Evolutionary conservation across 495 filamentous ascomycete genomes (phyloP).

Genomic region (Tetracladium marchalianum): DNA sequence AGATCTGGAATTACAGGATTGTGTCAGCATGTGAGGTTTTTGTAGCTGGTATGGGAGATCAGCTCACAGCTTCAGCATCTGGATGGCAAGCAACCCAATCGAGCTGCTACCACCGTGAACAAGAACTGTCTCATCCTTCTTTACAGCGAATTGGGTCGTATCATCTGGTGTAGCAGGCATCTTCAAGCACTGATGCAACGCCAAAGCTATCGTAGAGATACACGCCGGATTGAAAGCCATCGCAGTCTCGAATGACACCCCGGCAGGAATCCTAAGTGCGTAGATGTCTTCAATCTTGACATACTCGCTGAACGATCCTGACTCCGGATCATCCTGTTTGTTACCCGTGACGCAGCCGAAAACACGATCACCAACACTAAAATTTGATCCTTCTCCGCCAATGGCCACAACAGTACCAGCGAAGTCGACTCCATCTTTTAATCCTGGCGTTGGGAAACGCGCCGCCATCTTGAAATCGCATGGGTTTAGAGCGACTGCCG

Average conservation of each 20-base stretch:
- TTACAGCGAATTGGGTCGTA: slow-evolving; percentile 8
- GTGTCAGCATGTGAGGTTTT: not conserved
- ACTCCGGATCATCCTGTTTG: slow-evolving; percentile 29
- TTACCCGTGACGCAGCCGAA: slow-evolving; percentile 32
- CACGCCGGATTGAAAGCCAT: slow-evolving; percentile 38
- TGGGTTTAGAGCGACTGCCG: slow-evolving; percentile 35
- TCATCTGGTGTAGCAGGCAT: slow-evolving; percentile 16
- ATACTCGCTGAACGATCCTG: slow-evolving; percentile 44
- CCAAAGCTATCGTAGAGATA: slow-evolving; percentile 31
- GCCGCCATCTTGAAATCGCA: slow-evolving; percentile 25
- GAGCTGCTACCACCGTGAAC: slow-evolving; percentile 51
- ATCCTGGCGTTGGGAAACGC: slow-evolving; percentile 23
- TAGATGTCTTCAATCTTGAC: slow-evolving; percentile 20
- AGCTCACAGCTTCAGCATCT: slow-evolving; percentile 37
- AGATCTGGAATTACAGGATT: not conserved
- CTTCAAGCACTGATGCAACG: slow-evolving; percentile 34
- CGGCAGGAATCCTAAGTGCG: slow-evolving; percentile 33
- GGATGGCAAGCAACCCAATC: slow-evolving; percentile 51
- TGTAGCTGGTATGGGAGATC: not conserved
- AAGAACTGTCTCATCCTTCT: slow-evolving; percentile 23
- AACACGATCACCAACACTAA: slow-evolving; percentile 31
- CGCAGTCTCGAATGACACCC: slow-evolving; percentile 33
- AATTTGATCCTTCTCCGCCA: slow-evolving; percentile 27
- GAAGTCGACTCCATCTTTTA: slow-evolving; percentile 30
- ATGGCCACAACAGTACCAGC: slow-evolving; percentile 33